These are phyloP conservation scores for Pisolithus thermaeus DNA, from an alignment of 1,284 basidiomycete species.

Conservation along the genomic window DNA sequence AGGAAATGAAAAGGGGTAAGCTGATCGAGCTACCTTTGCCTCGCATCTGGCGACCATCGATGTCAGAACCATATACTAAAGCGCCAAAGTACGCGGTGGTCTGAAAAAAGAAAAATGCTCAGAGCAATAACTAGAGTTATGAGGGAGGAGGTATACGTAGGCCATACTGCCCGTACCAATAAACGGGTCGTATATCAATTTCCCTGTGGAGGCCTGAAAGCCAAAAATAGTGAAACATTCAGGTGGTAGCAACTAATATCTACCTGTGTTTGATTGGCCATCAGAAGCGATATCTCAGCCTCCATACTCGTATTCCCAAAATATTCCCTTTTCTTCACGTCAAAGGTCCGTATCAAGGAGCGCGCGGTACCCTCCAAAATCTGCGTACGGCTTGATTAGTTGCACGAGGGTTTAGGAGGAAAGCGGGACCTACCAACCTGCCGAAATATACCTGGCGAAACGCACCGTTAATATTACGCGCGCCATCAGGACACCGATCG, in stretches of 20 bases:
- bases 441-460: constrained; percentile 77
- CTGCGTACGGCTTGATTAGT: constrained; percentile 32
- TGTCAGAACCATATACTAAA: constrained; percentile 87
- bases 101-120: constrained; percentile 31
- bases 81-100: constrained; percentile 87
- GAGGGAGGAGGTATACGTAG: constrained; percentile 47
- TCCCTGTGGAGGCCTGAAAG: constrained; percentile 77
- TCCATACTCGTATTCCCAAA: constrained; percentile 99
- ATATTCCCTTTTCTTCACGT: constrained; percentile 87
- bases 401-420: not conserved
- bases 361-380: constrained; percentile 71
- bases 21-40: constrained; percentile 61
- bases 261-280: constrained; percentile 94
- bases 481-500: constrained; percentile 37
- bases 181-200: constrained; percentile 94
- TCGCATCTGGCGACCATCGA: constrained; percentile 95
- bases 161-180: constrained; percentile 96
- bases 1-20: not conserved
- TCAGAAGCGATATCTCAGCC: constrained; percentile 87
- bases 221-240: not conserved
- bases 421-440: constrained; percentile 64
- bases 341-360: constrained; percentile 60
- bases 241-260: constrained; percentile 7
- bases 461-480: constrained; percentile 58
- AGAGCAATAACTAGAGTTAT: constrained; percentile 17